Evolutionary conservation across 352 stramenopile genomes (phyloP), one percentile per base, ranked within the genome.

Genomic region (Pythium phragmitis): DNA sequence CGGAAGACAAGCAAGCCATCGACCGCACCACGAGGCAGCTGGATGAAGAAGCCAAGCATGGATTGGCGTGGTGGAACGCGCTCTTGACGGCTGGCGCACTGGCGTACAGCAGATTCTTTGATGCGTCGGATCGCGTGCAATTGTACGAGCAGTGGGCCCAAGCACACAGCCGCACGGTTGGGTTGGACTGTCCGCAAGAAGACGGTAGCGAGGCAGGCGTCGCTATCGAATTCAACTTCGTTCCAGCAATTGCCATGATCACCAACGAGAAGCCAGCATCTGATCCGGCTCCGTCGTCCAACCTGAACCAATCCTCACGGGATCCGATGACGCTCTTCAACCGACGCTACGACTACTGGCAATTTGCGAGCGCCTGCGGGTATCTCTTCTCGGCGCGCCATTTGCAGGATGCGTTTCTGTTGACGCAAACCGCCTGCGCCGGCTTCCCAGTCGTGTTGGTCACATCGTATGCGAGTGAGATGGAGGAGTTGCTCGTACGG

Each of bases 41-140:
- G 1, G 42, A 65, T 12, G 69, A 56, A 30, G 64, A 74, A 19
- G 68, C 67, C 7, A 33, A 50, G 0, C 65, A 73, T 17, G 73
- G 70, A 0, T 43, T 89, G 0, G 60, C 68, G 0, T 73, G 69
- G 52, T 88, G 79, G 79, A 89, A 90, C 36, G 75, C 80, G 1
- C 65, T 91, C 7, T 30, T 93, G 2, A 61, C 67, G 1, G 79
- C 82, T 51, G 77, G 69, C 11, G 30, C 74, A 0, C 23, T 90
- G 8, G 62, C 67, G 0, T 91, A 91, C 21, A 65, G 52, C 0
- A 55, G 65, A 7, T 30, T 45, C 11, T 67, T 83, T 33, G 37
- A 68, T 23, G 21, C 45, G 7, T 17, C 11, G 0, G 56, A 72
- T n/a, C 61, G 74, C 1, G 17, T 36, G 13, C 13, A 21, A 23